Conservation (phyloP, 1,284 basidiomycete species). For the Rhodotorula sp. region DNA sequence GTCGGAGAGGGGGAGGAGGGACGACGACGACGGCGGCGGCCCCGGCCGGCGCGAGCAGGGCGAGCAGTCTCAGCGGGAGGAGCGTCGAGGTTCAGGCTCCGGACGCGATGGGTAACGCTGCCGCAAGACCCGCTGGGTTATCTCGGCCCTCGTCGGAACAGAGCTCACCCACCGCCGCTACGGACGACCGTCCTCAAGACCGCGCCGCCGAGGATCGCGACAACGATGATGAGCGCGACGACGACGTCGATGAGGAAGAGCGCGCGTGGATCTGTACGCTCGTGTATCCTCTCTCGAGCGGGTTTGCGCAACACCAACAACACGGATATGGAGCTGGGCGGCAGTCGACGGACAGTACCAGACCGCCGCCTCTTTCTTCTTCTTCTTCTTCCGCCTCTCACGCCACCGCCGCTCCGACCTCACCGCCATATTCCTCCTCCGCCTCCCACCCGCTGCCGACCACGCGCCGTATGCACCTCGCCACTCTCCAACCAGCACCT, state of each 20-base stretch:
- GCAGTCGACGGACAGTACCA: background rate
- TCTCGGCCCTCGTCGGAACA: too few species aligned
- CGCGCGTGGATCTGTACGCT: conserved; percentile 82
- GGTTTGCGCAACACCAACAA: background rate
- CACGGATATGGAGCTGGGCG: background rate
- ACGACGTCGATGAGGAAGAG: conserved; percentile 92
- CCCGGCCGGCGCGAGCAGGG: background rate
- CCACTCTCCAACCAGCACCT: conserved; percentile 82
- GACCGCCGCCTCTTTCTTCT: background rate
- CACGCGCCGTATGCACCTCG: conserved; percentile 56
- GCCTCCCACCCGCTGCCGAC: conserved; percentile 12
- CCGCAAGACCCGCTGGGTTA: too few species aligned
- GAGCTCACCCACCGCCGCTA: too few species aligned
- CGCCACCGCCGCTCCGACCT: background rate
- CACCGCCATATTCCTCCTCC: background rate
- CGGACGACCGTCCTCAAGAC: too few species aligned
- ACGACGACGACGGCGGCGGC: background rate
- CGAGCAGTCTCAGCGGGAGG: background rate
- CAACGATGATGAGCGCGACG: conserved; percentile 53
- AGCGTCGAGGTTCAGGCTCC: background rate
- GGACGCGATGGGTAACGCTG: background rate
- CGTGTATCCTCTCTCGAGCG: conserved; percentile 45
- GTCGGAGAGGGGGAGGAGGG: background rate
- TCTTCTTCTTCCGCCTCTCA: background rate
- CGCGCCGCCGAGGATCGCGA: conserved; percentile 10